Evolutionary conservation across 257 asterid species (phyloP), one percentile per base, ranked within the genome.

Genomic region (Solanum stenotomum): DNA sequence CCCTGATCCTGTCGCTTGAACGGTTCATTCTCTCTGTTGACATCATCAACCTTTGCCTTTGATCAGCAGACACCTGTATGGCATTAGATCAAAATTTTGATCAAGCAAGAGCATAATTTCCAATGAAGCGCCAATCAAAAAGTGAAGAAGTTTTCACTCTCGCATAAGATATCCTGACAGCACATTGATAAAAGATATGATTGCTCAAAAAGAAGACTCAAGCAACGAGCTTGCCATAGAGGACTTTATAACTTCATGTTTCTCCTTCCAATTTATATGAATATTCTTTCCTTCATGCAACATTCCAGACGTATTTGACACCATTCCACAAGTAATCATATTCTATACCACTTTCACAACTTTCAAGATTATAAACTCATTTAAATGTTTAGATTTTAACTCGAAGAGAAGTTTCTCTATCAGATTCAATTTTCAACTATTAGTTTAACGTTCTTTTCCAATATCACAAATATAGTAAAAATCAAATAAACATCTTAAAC

Each of bases 1-100:
- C 95, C 83, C 92, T 92, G 87, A 93, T 90, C 91, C 94, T 92
- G 10, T 93, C 93, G 74, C 92, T 71, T 0, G 96, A 91, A 88
- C 88, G 77, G 46, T 94, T 87, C 83, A 94, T 76, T 88, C 94
- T 91, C 77, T 89, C 94, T 29, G 95, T 93, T 76, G 96, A 94
- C 95, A 90, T 89, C 68, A 92, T 27, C 75, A 94, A 85, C 87
- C 96, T 94, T 68, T 89, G 94, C 78, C 91, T 92, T 89, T 94
- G 96, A 91, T 94, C 93, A 37, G 94, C 90, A 23, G 95, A 91
- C 83, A 89, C 94, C 95, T 92, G 84, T 18, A 88, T 14, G 35
- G 27, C 44, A 40, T 89, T 82, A 8, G 33, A 25, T 37, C 25
- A 68, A 40, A 82, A 83, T 49, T n/a, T 87, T 40, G 68, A 84